Base-by-base conservation (phyloP, 805 yeast species). In the Metschnikowia borealis region DNA sequence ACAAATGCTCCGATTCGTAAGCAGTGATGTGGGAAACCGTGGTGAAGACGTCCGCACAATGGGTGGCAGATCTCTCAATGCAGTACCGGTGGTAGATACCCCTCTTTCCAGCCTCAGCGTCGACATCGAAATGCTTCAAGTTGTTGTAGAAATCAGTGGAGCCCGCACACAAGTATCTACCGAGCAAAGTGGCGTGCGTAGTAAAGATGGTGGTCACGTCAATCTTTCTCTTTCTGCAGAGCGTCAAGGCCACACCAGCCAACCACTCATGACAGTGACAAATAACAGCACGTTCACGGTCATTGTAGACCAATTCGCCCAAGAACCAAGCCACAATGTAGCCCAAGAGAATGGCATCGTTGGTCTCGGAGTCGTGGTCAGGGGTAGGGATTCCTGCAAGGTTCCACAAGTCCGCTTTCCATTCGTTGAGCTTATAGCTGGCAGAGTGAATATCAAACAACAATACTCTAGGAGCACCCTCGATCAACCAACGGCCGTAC, bases 1-100 rank as follows among this genome's bases (percentile, higher is more conserved):
- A 78, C 68, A 92, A 75, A 67, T 91, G 95, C 71, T 92, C 98
- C 6, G 92, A 77, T 69, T 92, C 99, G 64, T 82, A 87, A 1
- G 98, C 98, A n/a, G 99, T 92, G 60, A 92, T 94, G 64, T 92
- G 96, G 10, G 96, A 89, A 10, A 92, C 99, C 0, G 99, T 94
- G 35, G 99, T 92, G 73, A 92, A 92, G 20, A 92, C 99, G 67
- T 92, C 99, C 6, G 96, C 89, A 13, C 94, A 79, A 66, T 92
- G 98, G 15, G 97, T 90, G 14, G 97, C 97, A 6, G 96, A 91
- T 52, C 99, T 80, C 73, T 92, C 99, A 57, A 92, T 87, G 70
- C 99, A 92, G 68, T 92, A 94, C 55, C 99, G 80, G 68, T 92
- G 99, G 70, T 92, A 92, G 60, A 92, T 92, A 49, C 99, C 99